These are phyloP conservation scores for Lantana camara DNA, from an alignment of 257 asterid genomes.

Conservation along the genomic window DNA sequence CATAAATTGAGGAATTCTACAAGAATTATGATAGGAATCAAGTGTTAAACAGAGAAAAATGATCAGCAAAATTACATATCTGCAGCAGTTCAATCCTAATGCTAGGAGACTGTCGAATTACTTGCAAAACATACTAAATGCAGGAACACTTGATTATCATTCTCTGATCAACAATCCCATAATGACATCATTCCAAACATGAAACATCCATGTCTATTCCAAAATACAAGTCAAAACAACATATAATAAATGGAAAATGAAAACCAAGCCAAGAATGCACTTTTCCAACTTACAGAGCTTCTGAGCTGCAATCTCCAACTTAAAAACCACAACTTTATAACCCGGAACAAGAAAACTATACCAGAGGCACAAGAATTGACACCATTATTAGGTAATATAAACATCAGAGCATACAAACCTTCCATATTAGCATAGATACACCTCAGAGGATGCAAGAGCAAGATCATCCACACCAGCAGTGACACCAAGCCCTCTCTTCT, in stretches of 20 bases:
- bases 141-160: no score
- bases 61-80: no score
- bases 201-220: constrained; percentile 8
- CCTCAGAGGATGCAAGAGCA: constrained; percentile 48
- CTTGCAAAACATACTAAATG: no score
- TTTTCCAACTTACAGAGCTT: constrained; percentile 8
- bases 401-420: constrained; percentile 52
- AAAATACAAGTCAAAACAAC: constrained; percentile 9
- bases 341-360: not conserved
- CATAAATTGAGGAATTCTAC: no score
- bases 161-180: no score
- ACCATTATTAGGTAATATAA: constrained; percentile 6
- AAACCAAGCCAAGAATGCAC: not conserved
- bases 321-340: constrained; percentile 9
- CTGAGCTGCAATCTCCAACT: constrained; percentile 15
- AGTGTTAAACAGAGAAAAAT: no score
- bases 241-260: constrained; percentile 3
- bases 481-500: constrained; percentile 46
- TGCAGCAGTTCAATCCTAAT: no score
- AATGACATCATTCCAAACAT: constrained; percentile 7
- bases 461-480: constrained; percentile 55
- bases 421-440: constrained; percentile 82
- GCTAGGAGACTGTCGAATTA: no score
- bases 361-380: not conserved
- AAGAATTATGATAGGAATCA: no score